Evolutionary conservation across 2,329 filamentous ascomycete species (phyloP), one percentile per base, ranked within the genome.

Genomic region (Fusarium nelsonii): DNA sequence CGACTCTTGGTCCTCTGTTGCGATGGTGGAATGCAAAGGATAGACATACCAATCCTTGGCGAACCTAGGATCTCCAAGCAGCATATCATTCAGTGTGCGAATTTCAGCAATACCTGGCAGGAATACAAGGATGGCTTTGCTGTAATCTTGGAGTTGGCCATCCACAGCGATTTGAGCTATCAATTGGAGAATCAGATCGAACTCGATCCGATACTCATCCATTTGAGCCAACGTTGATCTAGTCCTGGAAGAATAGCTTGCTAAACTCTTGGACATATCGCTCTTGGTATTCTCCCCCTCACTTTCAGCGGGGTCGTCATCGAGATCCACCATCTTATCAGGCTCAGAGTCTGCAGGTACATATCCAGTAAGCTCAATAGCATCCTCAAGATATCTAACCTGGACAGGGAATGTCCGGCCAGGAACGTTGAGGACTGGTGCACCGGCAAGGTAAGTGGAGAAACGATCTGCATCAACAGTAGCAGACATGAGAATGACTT

Each of bases 401-500:
- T 93, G 86, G 3, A 99, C 96, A 0, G 96, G 95, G 75, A 97
- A 99, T 0, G 95, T 98, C 46, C 96, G 89, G 1, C 96, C 96
- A 4, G 96, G 96, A 15, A 99, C 93, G 63, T 92, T 94, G 55
- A 99, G 83, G 40, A 98, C 89, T 0, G 95, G 95, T 1, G 95
- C 95, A 6, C 90, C 89, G 57, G 91, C 90, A 3, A 99, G 86
- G 76, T 98, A 99, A 12, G 88, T 88, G 1, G 96, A 97, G 77
- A 99, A 97, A 16, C 91, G 90, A 63, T 95, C 90, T 0, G 96
- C 93, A 78, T 99, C 93, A 9, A 99, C 93, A 1, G 96, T 99
- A 12, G 96, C 96, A 70, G 95, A 98, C 96, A 99, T 99, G 48
- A 99, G 86, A 37, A 99, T 87, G 20, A 99, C 91, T 79, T 97